These are phyloP conservation scores for Sporothrix pallida DNA, from an alignment of 2,329 filamentous ascomycete genomes.

Conservation along the genomic window DNA sequence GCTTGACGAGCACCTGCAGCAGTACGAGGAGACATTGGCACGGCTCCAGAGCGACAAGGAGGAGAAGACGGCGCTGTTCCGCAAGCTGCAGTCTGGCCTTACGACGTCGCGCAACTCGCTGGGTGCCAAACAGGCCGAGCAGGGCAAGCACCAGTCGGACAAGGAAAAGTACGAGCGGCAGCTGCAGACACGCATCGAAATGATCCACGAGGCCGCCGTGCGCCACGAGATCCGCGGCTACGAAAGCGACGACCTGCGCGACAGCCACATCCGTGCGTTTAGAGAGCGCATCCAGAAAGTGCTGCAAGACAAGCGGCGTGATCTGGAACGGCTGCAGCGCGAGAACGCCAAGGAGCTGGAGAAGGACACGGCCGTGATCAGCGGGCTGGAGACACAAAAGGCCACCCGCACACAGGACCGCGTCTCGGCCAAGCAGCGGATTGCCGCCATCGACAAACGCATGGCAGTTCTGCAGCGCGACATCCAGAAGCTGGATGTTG, in stretches of 20 bases:
- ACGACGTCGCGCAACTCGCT: slow-evolving; percentile 53
- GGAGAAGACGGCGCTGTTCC: slow-evolving; percentile 67
- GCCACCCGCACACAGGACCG: slow-evolving; percentile 76
- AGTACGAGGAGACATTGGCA: slow-evolving; percentile 77
- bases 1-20: slow-evolving; percentile 71
- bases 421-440: slow-evolving; percentile 72
- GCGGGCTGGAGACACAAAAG: slow-evolving; percentile 74
- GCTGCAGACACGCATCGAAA: slow-evolving; percentile 69
- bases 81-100: slow-evolving; percentile 63
- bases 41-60: slow-evolving; percentile 69
- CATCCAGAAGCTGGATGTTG: slow-evolving; percentile 74
- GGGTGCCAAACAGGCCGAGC: slow-evolving; percentile 64
- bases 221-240: slow-evolving; percentile 83
- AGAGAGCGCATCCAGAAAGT: slow-evolving; percentile 77
- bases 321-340: slow-evolving; percentile 70
- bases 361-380: slow-evolving; percentile 72
- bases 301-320: slow-evolving; percentile 76
- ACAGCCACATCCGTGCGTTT: slow-evolving; percentile 76
- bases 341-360: slow-evolving; percentile 77
- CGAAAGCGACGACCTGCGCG: slow-evolving; percentile 73
- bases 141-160: slow-evolving; percentile 82
- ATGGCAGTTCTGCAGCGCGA: slow-evolving; percentile 69
- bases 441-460: slow-evolving; percentile 74
- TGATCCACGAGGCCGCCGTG: slow-evolving; percentile 79
- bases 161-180: slow-evolving; percentile 87